phyloP scores from a whole-genome alignment of 495 filamentous ascomycete genomes.

The Penicillium flavigenum region DNA sequence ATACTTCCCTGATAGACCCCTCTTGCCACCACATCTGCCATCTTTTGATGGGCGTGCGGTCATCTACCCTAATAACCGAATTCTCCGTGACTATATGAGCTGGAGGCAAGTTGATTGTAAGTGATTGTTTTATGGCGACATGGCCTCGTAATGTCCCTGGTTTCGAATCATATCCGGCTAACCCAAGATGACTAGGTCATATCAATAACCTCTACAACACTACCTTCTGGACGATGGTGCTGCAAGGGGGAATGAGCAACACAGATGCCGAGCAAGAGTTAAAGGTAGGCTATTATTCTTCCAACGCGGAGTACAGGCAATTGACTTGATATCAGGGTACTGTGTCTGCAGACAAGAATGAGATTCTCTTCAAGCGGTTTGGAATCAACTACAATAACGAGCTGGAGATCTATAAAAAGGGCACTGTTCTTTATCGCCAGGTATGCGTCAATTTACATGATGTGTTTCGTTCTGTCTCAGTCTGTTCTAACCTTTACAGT shows the following conservation, averaged over 20 bases:
- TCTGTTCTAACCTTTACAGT: slow-evolving; percentile 30
- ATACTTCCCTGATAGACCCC: slow-evolving; percentile 65
- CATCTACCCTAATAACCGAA: slow-evolving; percentile 73
- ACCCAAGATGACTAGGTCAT: slow-evolving; percentile 58
- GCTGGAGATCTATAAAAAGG: slow-evolving; percentile 87
- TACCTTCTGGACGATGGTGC: slow-evolving; percentile 87
- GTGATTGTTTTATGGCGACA: slow-evolving; percentile 23
- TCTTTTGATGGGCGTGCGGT: slow-evolving; percentile 92
- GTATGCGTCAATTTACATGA: slow-evolving; percentile 45
- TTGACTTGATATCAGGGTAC: slow-evolving; percentile 60
- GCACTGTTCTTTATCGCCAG: slow-evolving; percentile 83
- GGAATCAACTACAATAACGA: slow-evolving; percentile 98
- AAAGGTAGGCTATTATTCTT: slow-evolving; percentile 46
- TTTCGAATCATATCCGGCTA: neutral
- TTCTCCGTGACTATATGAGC: slow-evolving; percentile 90
- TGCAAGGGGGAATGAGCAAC: slow-evolving; percentile 68
- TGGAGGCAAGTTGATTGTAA: slow-evolving; percentile 96
- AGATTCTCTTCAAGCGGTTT: slow-evolving; percentile 88
- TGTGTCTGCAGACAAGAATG: slow-evolving; percentile 83
- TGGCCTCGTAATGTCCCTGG: neutral
- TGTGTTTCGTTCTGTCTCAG: neutral
- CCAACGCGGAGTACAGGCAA: neutral
- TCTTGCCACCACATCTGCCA: slow-evolving; percentile 70
- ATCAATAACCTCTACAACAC: slow-evolving; percentile 99
- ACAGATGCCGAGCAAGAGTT: slow-evolving; percentile 78